Evolutionary conservation across 2,329 filamentous ascomycete species (phyloP).

Genomic region (Alternaria sp.): DNA sequence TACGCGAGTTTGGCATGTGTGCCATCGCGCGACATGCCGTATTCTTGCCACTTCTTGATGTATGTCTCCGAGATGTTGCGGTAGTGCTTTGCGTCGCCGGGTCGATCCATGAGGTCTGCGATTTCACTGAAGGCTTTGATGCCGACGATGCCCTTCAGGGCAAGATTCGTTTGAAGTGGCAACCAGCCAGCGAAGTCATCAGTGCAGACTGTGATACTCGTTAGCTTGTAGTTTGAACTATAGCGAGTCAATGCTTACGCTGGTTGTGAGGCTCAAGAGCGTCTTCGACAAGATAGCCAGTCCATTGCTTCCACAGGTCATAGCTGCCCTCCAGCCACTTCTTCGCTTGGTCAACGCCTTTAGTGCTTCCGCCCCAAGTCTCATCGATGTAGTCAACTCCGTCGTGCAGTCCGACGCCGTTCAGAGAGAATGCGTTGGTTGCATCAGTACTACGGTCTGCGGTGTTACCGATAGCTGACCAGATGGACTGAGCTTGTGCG

Average conservation of each 20-base stretch:
- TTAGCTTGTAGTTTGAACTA: constrained; percentile 5
- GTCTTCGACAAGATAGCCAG: constrained; percentile 76
- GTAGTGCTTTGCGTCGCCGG: constrained; percentile 65
- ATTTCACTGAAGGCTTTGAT: constrained; percentile 80
- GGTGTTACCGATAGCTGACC: constrained; percentile 55
- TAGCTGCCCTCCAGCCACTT: constrained; percentile 75
- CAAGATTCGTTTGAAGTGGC: constrained; percentile 80
- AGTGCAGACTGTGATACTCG: constrained; percentile 65
- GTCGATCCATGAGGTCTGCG: constrained; percentile 65
- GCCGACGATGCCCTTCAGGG: constrained; percentile 82
- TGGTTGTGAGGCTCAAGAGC: constrained; percentile 77
- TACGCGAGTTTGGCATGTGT: constrained; percentile 81
- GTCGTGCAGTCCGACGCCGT: constrained; percentile 55
- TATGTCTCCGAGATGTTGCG: constrained; percentile 69
- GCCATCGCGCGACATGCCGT: constrained; percentile 71
- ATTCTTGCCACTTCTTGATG: constrained; percentile 73
- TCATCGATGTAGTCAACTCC: constrained; percentile 66
- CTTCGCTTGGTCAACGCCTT: constrained; percentile 63
- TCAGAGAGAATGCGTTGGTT: constrained; percentile 57
- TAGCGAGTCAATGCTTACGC: constrained; percentile 49
- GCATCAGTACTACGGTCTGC: constrained; percentile 25
- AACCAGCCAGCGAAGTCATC: constrained; percentile 84
- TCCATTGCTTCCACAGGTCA: constrained; percentile 77
- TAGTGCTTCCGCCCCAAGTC: constrained; percentile 62
- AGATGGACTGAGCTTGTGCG: constrained; percentile 63